phyloP scores from a whole-genome alignment of 495 filamentous ascomycete species.

The Talaromyces liani region DNA sequence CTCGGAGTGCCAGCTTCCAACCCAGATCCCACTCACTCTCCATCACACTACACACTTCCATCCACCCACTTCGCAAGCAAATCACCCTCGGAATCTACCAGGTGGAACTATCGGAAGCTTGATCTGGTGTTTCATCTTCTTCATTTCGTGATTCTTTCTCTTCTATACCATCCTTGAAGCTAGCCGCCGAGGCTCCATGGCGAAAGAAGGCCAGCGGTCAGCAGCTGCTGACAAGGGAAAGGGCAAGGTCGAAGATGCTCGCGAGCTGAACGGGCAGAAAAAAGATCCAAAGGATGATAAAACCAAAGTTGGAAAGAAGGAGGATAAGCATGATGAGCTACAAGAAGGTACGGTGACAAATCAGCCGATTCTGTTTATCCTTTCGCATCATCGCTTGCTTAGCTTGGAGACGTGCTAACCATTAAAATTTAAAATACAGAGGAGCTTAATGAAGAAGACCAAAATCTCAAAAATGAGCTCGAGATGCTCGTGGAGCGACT shows the following conservation, averaged over 20 bases:
- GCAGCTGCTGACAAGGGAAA: constrained; percentile 90
- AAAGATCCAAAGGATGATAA: constrained; percentile 64
- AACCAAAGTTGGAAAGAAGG: constrained; percentile 64
- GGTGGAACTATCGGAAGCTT: background rate
- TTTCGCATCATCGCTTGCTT: constrained; percentile 9
- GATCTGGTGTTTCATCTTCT: background rate
- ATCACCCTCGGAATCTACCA: background rate
- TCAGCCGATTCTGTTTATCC: background rate
- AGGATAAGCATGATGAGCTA: constrained; percentile 57
- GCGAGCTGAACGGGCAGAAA: constrained; percentile 49
- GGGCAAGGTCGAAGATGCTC: constrained; percentile 69
- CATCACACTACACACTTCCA: background rate
- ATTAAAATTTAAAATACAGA: constrained; percentile 38
- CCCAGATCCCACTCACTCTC: background rate
- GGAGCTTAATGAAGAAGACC: constrained; percentile 95
- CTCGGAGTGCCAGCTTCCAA: background rate
- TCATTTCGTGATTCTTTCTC: background rate
- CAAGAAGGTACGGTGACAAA: constrained; percentile 42
- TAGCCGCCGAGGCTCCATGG: constrained; percentile 48
- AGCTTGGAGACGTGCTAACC: background rate
- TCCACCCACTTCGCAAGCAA: background rate
- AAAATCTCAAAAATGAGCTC: constrained; percentile 94
- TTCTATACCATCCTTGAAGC: background rate
- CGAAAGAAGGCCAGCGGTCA: constrained; percentile 81
- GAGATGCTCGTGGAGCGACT: constrained; percentile 97